Evolutionary conservation across 768 basidiomycete species (phyloP).

Genomic region (Amanita phalloides): DNA sequence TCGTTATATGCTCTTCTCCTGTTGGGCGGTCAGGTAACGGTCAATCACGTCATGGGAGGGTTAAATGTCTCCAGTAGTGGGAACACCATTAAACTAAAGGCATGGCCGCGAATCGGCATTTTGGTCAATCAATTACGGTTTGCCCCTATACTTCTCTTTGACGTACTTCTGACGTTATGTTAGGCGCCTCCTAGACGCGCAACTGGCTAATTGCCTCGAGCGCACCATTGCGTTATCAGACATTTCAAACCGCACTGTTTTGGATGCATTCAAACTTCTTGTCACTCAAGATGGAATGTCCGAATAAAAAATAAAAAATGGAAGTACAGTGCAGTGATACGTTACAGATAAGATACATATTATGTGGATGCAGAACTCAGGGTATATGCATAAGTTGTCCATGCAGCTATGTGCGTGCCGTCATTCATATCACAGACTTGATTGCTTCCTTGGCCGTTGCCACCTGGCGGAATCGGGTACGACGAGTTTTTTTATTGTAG

Average conservation of each 20-base stretch:
- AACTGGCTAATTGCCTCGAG: constrained; percentile 57
- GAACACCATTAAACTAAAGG: constrained; percentile 49
- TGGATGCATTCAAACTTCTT: constrained; percentile 9
- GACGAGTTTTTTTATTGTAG: neutral
- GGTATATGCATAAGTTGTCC: neutral
- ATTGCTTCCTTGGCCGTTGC: neutral
- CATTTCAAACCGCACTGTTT: neutral
- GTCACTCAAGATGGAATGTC: constrained; percentile 21
- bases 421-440: neutral
- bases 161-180: neutral
- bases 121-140: constrained; percentile 81
- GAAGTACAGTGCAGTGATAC: neutral
- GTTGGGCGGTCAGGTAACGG: constrained; percentile 70
- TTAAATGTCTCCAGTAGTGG: constrained; percentile 49
- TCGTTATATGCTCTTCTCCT: constrained; percentile 79
- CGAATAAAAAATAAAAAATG: constrained; percentile 10
- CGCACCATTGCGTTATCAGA: constrained; percentile 33
- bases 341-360: neutral
- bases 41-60: constrained; percentile 77
- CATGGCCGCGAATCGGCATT: constrained; percentile 87
- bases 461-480: neutral
- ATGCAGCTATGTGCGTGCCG: neutral
- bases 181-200: constrained; percentile 61
- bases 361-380: neutral
- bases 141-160: constrained; percentile 9